These are phyloP conservation scores for Diaporthe vaccinii DNA, from an alignment of 2,329 filamentous ascomycete genomes.

Conservation along the genomic window DNA sequence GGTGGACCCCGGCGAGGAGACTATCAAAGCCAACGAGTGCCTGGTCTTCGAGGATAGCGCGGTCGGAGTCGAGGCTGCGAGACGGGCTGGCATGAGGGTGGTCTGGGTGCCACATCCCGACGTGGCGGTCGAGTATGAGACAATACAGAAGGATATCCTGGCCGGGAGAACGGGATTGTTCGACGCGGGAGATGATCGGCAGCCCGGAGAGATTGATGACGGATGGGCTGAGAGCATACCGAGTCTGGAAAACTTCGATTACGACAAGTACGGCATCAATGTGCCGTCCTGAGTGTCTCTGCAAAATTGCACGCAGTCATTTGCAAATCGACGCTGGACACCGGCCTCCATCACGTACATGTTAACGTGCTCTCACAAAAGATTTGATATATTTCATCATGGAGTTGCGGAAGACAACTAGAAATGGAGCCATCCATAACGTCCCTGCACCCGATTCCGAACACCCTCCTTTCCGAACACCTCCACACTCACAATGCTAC, in stretches of 20 bases:
- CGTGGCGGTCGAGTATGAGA: neutral
- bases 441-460: no score
- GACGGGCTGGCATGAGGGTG: neutral
- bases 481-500: no score
- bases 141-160: neutral
- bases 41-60: neutral
- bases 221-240: neutral
- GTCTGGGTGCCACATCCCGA: neutral
- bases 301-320: neutral
- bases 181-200: neutral
- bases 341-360: no score
- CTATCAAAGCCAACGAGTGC: neutral
- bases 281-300: neutral
- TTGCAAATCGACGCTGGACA: no score
- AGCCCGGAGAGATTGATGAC: neutral
- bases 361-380: neutral
- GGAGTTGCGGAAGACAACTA: no score
- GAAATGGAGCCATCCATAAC: no score
- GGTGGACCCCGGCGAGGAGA: neutral
- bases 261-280: neutral
- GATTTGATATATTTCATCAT: no score
- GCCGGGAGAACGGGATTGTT: neutral
- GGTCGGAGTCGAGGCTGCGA: neutral
- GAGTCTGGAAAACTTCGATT: neutral
- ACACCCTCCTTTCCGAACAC: no score